Conservation (phyloP, 257 asterid genomes). For the Rhazya stricta region DNA sequence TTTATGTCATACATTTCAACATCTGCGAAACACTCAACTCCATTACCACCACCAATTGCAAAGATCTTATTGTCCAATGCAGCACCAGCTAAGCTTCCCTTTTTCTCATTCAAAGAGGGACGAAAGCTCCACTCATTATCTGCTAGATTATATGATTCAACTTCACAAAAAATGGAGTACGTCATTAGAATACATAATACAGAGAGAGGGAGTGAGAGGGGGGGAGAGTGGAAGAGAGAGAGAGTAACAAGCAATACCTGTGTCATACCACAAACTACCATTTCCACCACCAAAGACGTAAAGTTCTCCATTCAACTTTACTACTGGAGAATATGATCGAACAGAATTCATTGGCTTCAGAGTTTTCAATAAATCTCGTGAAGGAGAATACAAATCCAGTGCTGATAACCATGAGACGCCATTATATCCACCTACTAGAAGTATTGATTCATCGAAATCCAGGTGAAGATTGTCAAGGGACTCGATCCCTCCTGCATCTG, state of each 20-base stretch:
- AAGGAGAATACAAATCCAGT: conserved; percentile 60
- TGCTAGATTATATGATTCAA: conserved; percentile 65
- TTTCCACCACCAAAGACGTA: conserved; percentile 82
- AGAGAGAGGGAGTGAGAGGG: background rate
- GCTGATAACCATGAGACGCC: conserved; percentile 65
- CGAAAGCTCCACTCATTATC: conserved; percentile 54
- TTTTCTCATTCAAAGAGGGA: conserved; percentile 51
- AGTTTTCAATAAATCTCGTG: conserved; percentile 48
- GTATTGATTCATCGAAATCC: conserved; percentile 44
- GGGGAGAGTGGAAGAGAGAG: conserved; percentile 5
- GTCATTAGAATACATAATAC: background rate
- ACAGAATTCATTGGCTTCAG: conserved; percentile 58
- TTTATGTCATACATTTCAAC: conserved; percentile 75
- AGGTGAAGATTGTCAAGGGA: conserved; percentile 34
- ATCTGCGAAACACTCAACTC: conserved; percentile 51
- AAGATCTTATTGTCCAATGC: conserved; percentile 56
- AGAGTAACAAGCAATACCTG: conserved; percentile 44
- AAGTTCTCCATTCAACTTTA: conserved; percentile 51
- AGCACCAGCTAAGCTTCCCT: conserved; percentile 75
- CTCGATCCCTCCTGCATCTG: conserved; percentile 26
- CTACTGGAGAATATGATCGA: conserved; percentile 63
- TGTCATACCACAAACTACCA: conserved; percentile 49
- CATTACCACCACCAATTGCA: conserved; percentile 86
- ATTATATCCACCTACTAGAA: conserved; percentile 74
- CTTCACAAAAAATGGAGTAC: conserved; percentile 36